Conservation (phyloP, 169 alveolate genomes). For the Eimeria zaria region DNA sequence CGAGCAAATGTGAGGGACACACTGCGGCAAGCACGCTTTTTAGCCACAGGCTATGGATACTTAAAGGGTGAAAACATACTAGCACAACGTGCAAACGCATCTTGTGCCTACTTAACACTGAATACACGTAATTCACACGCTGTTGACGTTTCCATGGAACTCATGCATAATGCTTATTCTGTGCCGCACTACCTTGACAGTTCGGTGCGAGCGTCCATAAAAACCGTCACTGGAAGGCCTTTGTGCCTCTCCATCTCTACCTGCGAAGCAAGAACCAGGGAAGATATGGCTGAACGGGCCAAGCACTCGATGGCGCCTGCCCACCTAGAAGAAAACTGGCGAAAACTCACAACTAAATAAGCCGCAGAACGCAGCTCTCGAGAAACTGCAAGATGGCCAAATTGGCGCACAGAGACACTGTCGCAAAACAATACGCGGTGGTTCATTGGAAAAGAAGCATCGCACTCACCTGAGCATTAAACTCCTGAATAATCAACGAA, state of each 20-base stretch:
- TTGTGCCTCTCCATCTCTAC: conserved; percentile 83
- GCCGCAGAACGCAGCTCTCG: neutral
- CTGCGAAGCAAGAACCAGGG: neutral
- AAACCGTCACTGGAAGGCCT: conserved; percentile 82
- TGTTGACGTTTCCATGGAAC: neutral
- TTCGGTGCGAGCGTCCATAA: conserved; percentile 86
- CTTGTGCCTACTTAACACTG: neutral
- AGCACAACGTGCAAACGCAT: neutral
- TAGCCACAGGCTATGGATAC: neutral
- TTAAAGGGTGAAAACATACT: neutral
- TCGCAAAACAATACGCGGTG: neutral
- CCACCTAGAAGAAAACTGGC: neutral
- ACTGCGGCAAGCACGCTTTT: neutral
- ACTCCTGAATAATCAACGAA: conserved; percentile 83
- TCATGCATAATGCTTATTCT: too few species aligned
- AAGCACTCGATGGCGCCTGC: neutral
- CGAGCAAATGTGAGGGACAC: neutral
- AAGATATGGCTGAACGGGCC: too few species aligned
- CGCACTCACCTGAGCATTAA: conserved; percentile 80
- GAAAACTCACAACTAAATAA: neutral
- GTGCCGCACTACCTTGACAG: conserved; percentile 60
- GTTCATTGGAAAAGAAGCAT: neutral
- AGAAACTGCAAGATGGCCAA: too few species aligned
- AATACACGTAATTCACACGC: conserved; percentile 3
- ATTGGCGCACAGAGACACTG: neutral